phyloP scores from a whole-genome alignment of 352 stramenopile genomes.

The Peronospora farinosa region DNA sequence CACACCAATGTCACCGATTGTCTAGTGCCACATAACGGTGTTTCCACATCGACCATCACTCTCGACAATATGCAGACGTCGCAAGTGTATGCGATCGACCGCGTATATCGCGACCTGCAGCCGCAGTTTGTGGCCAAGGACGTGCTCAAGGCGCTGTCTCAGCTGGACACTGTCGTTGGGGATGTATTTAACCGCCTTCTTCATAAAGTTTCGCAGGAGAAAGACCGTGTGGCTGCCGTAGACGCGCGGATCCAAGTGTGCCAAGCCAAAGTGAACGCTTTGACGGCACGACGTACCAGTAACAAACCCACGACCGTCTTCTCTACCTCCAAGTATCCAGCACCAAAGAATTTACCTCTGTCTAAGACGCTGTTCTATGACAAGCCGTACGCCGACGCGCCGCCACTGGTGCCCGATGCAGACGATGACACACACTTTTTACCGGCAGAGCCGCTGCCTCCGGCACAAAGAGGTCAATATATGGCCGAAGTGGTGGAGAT shows the following conservation, averaged over 20 bases:
- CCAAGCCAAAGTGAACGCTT: slow-evolving; percentile 80
- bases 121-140: slow-evolving; percentile 81
- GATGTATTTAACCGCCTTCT: slow-evolving; percentile 79
- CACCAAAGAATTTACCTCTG: slow-evolving; percentile 57
- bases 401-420: slow-evolving; percentile 55
- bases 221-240: slow-evolving; percentile 67
- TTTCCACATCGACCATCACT: not conserved
- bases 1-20: slow-evolving; percentile 7
- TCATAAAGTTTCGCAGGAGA: slow-evolving; percentile 74
- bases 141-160: slow-evolving; percentile 77
- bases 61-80: slow-evolving; percentile 68
- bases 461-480: slow-evolving; percentile 63
- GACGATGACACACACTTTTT: slow-evolving; percentile 81
- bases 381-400: slow-evolving; percentile 75
- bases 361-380: slow-evolving; percentile 79
- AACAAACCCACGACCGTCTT: slow-evolving; percentile 88
- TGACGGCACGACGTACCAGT: slow-evolving; percentile 68
- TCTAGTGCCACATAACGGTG: slow-evolving; percentile 8
- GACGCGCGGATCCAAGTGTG: slow-evolving; percentile 70
- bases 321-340: slow-evolving; percentile 83
- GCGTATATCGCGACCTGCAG: slow-evolving; percentile 82
- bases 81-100: slow-evolving; percentile 82
- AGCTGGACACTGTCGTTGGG: slow-evolving; percentile 76
- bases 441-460: slow-evolving; percentile 61
- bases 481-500: slow-evolving; percentile 81